Percentiles rank a stretch among this genome's conserved stretches.
Evolutionary conservation across 2,329 filamentous ascomycete genomes (phyloP).

Genomic region (Trichothecium sympodiale): DNA sequence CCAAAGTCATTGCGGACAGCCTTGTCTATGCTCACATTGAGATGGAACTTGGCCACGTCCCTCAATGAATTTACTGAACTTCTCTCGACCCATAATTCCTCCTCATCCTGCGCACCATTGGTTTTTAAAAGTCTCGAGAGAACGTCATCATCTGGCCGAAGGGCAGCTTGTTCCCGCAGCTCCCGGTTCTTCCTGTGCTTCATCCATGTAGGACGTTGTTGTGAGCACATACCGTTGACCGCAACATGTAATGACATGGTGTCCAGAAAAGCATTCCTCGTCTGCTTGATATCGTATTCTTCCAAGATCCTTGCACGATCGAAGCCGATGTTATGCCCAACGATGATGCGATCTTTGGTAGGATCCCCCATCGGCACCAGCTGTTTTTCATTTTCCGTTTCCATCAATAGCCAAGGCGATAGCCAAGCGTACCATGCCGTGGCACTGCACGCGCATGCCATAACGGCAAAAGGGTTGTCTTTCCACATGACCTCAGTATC

Average conservation of each 20-base stretch:
- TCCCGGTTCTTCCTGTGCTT: slow-evolving; percentile 88
- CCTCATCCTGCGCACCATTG: slow-evolving; percentile 68
- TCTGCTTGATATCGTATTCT: slow-evolving; percentile 78
- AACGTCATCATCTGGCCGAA: slow-evolving; percentile 58
- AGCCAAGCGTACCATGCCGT: slow-evolving; percentile 96
- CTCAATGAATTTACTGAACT: slow-evolving; percentile 92
- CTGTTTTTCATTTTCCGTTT: slow-evolving; percentile 67
- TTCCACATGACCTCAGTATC: slow-evolving; percentile 98
- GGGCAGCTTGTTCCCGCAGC: slow-evolving; percentile 66
- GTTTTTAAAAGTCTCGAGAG: slow-evolving; percentile 60
- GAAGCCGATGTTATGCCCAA: slow-evolving; percentile 94
- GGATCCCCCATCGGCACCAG: slow-evolving; percentile 80
- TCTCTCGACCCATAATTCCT: slow-evolving; percentile 88
- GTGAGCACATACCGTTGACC: slow-evolving; percentile 97
- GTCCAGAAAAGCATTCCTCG: slow-evolving; percentile 79
- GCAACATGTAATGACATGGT: slow-evolving; percentile 98
- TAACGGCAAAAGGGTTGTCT: slow-evolving; percentile 81
- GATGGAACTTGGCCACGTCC: slow-evolving; percentile 94
- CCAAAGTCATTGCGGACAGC: slow-evolving; percentile 77
- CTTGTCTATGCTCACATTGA: slow-evolving; percentile 87
- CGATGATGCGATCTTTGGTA: slow-evolving; percentile 59
- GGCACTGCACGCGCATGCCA: slow-evolving; percentile 87
- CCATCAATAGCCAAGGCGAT: slow-evolving; percentile 85
- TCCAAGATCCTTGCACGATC: slow-evolving; percentile 81
- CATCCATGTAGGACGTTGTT: slow-evolving; percentile 94